phyloP scores from a whole-genome alignment of 2,329 filamentous ascomycete genomes.

The Monilinia laxa region DNA sequence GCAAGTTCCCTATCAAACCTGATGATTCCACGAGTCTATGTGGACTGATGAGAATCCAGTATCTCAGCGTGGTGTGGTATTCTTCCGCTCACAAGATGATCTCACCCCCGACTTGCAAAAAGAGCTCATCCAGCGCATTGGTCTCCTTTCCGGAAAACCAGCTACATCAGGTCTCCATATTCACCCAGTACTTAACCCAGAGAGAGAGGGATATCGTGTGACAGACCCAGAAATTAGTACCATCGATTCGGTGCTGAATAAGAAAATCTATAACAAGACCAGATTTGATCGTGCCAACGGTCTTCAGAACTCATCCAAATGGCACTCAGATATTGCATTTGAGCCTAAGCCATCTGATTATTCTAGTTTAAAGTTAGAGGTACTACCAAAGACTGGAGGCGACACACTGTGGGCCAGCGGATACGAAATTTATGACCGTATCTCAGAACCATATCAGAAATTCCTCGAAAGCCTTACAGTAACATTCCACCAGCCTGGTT shows the following conservation, averaged over 20 bases:
- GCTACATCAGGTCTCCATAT: slow-evolving; percentile 57
- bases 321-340: slow-evolving; percentile 65
- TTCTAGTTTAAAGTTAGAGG: slow-evolving; percentile 54
- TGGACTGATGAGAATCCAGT: slow-evolving; percentile 46
- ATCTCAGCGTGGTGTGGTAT: slow-evolving; percentile 67
- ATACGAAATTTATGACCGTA: slow-evolving; percentile 65
- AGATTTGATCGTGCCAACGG: slow-evolving; percentile 28
- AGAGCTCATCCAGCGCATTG: slow-evolving; percentile 59
- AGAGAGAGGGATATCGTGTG: slow-evolving; percentile 46
- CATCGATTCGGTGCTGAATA: slow-evolving; percentile 57
- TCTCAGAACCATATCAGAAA: slow-evolving; percentile 54
- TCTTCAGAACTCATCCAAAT: slow-evolving; percentile 49
- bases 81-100: slow-evolving; percentile 64
- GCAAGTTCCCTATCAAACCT: slow-evolving; percentile 29
- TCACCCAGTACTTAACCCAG: slow-evolving; percentile 57
- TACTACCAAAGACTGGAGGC: slow-evolving; percentile 56
- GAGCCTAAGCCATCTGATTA: slow-evolving; percentile 65
- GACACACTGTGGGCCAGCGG: slow-evolving; percentile 66
- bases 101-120: slow-evolving; percentile 65
- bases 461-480: slow-evolving; percentile 61
- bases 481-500: slow-evolving; percentile 51
- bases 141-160: slow-evolving; percentile 57
- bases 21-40: neutral
- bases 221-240: slow-evolving; percentile 61
- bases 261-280: slow-evolving; percentile 48